Conservation (phyloP, 2,329 filamentous ascomycete species). For the Ramularia endophylla region DNA sequence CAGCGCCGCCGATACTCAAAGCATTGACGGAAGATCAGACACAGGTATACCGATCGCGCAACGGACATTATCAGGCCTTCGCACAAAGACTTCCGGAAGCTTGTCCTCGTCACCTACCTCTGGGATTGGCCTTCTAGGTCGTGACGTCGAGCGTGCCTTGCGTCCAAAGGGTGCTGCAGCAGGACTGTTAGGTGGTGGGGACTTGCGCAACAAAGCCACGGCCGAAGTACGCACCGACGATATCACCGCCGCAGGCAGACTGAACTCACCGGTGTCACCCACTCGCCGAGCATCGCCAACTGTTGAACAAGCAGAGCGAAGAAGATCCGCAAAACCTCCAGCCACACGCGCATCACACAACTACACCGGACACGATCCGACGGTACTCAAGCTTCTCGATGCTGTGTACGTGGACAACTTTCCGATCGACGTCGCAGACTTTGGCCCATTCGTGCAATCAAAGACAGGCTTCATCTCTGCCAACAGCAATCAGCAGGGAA, state of each 20-base stretch:
- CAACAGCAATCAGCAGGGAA: constrained; percentile 28
- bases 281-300: constrained; percentile 23
- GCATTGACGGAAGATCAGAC: constrained; percentile 1
- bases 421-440: constrained; percentile 54
- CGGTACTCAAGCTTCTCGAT: constrained; percentile 62
- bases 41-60: constrained; percentile 6
- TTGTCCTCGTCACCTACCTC: constrained; percentile 32
- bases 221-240: constrained; percentile 61
- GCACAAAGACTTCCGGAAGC: constrained; percentile 24
- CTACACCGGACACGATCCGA: constrained; percentile 71
- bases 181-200: constrained; percentile 53
- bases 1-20: not conserved
- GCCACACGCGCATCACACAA: constrained; percentile 52
- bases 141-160: constrained; percentile 32
- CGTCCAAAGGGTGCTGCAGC: constrained; percentile 52
- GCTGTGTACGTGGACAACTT: constrained; percentile 70
- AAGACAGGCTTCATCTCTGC: constrained; percentile 45
- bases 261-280: constrained; percentile 46
- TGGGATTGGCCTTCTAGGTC: constrained; percentile 25
- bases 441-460: constrained; percentile 75
- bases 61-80: constrained; percentile 13
- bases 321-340: constrained; percentile 12
- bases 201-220: constrained; percentile 51
- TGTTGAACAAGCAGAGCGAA: constrained; percentile 23
- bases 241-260: constrained; percentile 58